phyloP scores from a whole-genome alignment of 805 yeast genomes.

The Starmerella apicola region DNA sequence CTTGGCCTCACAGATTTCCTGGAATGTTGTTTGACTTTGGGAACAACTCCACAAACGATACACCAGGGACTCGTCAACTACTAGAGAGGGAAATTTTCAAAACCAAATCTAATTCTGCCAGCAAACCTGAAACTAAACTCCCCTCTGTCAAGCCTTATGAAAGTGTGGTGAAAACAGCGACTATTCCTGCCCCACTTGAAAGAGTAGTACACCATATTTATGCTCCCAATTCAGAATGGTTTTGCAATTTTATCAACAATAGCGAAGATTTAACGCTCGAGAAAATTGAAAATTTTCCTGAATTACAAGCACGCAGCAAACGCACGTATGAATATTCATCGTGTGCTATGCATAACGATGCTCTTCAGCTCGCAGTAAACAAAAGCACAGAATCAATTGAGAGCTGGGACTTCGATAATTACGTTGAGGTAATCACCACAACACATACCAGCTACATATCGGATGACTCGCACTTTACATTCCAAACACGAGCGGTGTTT shows the following conservation, averaged over 20 bases:
- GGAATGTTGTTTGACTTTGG: too few relatives aligned
- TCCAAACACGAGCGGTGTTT: constrained; percentile 29
- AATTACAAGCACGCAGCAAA: constrained; percentile 24
- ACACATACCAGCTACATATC: constrained; percentile 91
- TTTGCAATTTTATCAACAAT: constrained; percentile 29
- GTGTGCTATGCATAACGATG: constrained; percentile 64
- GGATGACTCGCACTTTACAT: constrained; percentile 65
- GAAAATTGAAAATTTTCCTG: constrained; percentile 20
- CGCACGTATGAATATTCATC: constrained; percentile 47
- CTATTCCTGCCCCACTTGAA: constrained; percentile 63
- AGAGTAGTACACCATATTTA: constrained; percentile 52
- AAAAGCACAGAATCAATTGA: constrained; percentile 50
- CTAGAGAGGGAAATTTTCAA: too few relatives aligned
- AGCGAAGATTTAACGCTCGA: constrained; percentile 25
- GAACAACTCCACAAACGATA: too few relatives aligned
- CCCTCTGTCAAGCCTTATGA: constrained; percentile 39
- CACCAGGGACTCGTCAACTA: too few relatives aligned
- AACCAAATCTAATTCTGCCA: too few relatives aligned
- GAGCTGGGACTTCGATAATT: constrained; percentile 39
- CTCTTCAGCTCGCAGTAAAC: constrained; percentile 93
- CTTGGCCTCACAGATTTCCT: too few relatives aligned
- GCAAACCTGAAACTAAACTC: constrained; percentile 45
- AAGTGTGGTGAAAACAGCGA: constrained; percentile 39
- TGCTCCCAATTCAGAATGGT: constrained; percentile 48
- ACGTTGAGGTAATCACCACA: constrained; percentile 48